phyloP scores from a whole-genome alignment of 768 basidiomycete genomes.

The Lentinula sp. region DNA sequence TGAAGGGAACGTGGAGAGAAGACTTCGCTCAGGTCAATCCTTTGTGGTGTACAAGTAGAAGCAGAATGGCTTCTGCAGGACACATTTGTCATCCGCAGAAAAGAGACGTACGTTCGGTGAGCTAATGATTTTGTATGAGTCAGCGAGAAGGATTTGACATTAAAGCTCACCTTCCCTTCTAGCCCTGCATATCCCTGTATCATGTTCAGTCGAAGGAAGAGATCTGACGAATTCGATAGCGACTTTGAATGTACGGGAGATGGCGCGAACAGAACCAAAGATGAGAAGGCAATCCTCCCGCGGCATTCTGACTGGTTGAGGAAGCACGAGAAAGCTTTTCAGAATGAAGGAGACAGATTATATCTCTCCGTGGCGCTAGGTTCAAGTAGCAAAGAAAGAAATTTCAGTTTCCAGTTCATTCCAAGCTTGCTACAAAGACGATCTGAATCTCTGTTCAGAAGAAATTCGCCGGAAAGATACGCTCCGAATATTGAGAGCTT shows the following conservation, averaged over 20 bases:
- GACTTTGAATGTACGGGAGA: not conserved
- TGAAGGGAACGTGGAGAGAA: conserved; percentile 1
- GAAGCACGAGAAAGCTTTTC: not conserved
- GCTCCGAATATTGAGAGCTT: not conserved
- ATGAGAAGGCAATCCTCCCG: not conserved
- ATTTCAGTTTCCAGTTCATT: not conserved
- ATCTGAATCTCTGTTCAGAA: not conserved
- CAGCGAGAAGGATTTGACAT: not conserved
- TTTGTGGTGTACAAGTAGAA: not conserved
- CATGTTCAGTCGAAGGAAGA: not conserved
- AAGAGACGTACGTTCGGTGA: not conserved
- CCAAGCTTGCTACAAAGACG: not conserved
- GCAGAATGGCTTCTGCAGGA: not conserved
- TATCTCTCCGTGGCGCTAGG: not conserved
- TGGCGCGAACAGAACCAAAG: not conserved
- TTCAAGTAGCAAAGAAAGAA: not conserved
- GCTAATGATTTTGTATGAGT: not conserved
- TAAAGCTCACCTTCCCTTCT: not conserved
- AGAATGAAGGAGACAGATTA: not conserved
- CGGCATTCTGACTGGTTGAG: not conserved
- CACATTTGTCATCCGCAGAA: not conserved
- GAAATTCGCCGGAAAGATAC: not conserved
- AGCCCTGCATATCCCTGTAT: no score
- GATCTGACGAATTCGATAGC: not conserved
- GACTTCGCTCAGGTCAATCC: not conserved